Evolutionary conservation across 768 basidiomycete species (phyloP), one percentile per base, ranked within the genome.

Genomic region (Rhodocollybia butyracea): DNA sequence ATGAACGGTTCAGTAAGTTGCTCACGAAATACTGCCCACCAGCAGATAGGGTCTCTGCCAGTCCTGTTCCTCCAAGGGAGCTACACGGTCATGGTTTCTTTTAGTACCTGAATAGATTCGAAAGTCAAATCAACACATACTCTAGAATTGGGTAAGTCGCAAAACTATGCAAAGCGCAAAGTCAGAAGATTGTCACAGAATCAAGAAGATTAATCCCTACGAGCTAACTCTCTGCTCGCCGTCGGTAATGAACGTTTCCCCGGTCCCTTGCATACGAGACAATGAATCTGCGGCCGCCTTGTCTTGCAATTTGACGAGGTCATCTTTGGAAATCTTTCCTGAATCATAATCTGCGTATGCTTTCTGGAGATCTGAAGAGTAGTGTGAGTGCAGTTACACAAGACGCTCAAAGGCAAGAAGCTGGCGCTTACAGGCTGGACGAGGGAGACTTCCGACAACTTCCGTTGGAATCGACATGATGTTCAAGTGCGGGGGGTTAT

Each of bases 401-500:
- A 1, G 24, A 43, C 21, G 2, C 22, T 21, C 10, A 21, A 2
- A 22, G 27, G 13, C 7, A 3, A 15, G 5, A 45, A n/a, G 15
- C 7, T 11, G 38, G 27, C 10, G 42, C 51, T 8, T n/a, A 53
- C 51, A 53, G 24, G 29, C 22, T 40, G 51, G 51, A 53, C 51
- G 51, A 41, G 51, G 51, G 19, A 53, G 24, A 32, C 51, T 53
- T 40, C 51, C 51, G 27, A 53, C 51, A n/a, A 41, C 41, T 53
- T 53, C 51, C 6, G 51, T 53, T 53, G 51, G 51, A 17, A 53
- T 53, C 5, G 40, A 27, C 51, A 53, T 53, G 11, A 22, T 22
- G 31, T 24, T 48, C n/a, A n/a, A n/a, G n/a, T n/a, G n/a, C n/a
- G n/a, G n/a, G n/a, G n/a, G n/a, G n/a, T n/a, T n/a, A n/a, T n/a